phyloP scores from a whole-genome alignment of 2,329 filamentous ascomycete genomes.

The Pestalotiopsis sp. region DNA sequence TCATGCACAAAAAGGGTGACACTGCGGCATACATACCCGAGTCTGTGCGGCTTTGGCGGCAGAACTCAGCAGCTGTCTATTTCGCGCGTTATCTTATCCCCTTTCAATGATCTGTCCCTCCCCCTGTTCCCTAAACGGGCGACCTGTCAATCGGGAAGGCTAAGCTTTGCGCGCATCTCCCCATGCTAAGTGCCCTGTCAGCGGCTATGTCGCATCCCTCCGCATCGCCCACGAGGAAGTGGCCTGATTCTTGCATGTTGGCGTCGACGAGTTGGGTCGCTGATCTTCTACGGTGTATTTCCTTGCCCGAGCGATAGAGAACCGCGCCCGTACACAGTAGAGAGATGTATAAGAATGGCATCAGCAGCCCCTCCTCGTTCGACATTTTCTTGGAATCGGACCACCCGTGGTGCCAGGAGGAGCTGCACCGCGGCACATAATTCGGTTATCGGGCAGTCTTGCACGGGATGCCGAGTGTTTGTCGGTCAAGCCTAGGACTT shows the following conservation, averaged over 20 bases:
- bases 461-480: background rate
- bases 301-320: background rate
- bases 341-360: background rate
- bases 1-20: background rate
- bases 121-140: background rate
- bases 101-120: background rate
- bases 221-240: constrained; percentile 12
- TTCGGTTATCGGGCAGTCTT: background rate
- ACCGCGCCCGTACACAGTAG: background rate
- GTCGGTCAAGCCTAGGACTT: background rate
- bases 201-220: background rate
- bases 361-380: constrained; percentile 1
- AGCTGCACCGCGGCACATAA: background rate
- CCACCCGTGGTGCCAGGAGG: constrained; percentile 4
- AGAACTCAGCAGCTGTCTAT: background rate
- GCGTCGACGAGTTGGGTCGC: background rate
- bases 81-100: background rate
- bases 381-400: constrained; percentile 9
- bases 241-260: constrained; percentile 13
- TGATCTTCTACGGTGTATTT: background rate
- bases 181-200: background rate
- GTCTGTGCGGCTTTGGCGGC: background rate
- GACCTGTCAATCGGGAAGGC: background rate
- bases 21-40: background rate
- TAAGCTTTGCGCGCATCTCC: background rate